Evolutionary conservation across 2,329 filamentous ascomycete species (phyloP), one percentile per base, ranked within the genome.

Genomic region (Ophiobolus disseminans): DNA sequence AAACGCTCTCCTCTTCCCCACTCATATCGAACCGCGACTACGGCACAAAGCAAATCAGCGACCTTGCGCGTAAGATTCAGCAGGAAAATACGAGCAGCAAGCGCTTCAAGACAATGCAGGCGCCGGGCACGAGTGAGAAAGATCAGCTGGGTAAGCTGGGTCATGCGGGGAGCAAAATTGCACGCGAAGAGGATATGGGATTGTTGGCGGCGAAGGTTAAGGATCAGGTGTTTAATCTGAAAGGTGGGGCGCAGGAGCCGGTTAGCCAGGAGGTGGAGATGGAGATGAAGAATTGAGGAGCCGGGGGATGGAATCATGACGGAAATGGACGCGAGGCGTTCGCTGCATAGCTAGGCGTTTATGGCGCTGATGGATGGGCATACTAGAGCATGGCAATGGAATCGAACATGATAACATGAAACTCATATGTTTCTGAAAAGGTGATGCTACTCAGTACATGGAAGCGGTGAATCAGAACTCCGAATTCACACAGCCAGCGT

Each of bases 21-120:
- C 82, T 97, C 4, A 87, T 96, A 63, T 91, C 90, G 46, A 97
- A 96, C 68, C 89, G 92, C 55, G 93, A 97, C 62, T 99, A 92
- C 69, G 88, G 87, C 42, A 96, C 88, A 65, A 94, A 92, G 73
- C 92, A 97, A 74, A 94, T 99, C 75, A 79, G 87, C 39, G 94
- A 99, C 72, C 80, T 97, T 34, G 88, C 88, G 31, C 84, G 86
- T 58, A 97, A 96, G 77, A 87, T 95, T 59, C 80, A 82, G 59
- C 86, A 91, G 57, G 84, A 86, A 2, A 84, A 78, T 7, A 72
- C 65, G 31, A 67, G 66, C n/a, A 58, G 72, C 47, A 74, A 72
- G 48, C 59, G 62, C 11, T 68, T 68, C 38, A 68, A 69, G 50
- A 57, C 57, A 14, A 50, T 50, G 3, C 30, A 32, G 30, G 36